A percentile compares a stretch with the other conserved stretches of the same genome.
These are phyloP conservation scores for Penicillium psychrofluorescens DNA, from an alignment of 495 filamentous ascomycete species.

Conservation along the genomic window DNA sequence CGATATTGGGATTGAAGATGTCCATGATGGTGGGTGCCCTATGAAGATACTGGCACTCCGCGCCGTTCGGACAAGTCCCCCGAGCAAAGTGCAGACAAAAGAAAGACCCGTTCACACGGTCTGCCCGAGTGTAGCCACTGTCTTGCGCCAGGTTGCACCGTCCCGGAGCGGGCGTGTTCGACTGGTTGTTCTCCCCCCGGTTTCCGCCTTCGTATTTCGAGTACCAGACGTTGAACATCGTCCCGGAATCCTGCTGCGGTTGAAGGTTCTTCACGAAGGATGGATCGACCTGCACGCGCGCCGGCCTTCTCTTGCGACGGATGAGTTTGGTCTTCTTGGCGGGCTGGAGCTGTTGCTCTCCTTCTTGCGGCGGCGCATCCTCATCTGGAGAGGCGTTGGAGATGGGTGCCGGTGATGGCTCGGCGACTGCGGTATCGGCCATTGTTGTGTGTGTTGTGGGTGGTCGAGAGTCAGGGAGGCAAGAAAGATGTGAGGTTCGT, in stretches of 20 bases:
- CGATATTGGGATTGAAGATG: constrained; percentile 80
- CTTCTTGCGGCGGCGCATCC: constrained; percentile 7
- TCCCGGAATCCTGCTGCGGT: constrained; percentile 86
- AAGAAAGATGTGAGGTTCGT: constrained; percentile 16
- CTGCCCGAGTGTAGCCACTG: constrained; percentile 82
- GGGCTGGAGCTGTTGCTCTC: constrained; percentile 11
- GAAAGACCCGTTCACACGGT: constrained; percentile 70
- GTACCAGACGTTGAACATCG: constrained; percentile 89
- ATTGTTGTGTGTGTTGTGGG: constrained; percentile 11
- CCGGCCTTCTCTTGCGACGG: constrained; percentile 44
- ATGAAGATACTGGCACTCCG: constrained; percentile 93
- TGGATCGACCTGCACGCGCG: constrained; percentile 73
- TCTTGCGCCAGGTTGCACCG: constrained; percentile 80
- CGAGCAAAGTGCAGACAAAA: constrained; percentile 91
- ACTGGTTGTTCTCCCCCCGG: constrained; percentile 81
- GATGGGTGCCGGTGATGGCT: constrained; percentile 8
- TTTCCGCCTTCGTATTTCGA: constrained; percentile 96
- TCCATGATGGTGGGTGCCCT: constrained; percentile 76
- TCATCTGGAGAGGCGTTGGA: background rate
- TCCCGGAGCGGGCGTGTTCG: constrained; percentile 62
- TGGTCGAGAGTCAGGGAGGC: constrained; percentile 18
- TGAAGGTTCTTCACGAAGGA: constrained; percentile 55
- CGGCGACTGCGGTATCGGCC: constrained; percentile 24
- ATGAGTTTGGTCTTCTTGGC: constrained; percentile 47
- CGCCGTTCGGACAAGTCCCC: constrained; percentile 75